phyloP scores from a whole-genome alignment of 2,329 filamentous ascomycete species.

The Aspergillus sojae region DNA sequence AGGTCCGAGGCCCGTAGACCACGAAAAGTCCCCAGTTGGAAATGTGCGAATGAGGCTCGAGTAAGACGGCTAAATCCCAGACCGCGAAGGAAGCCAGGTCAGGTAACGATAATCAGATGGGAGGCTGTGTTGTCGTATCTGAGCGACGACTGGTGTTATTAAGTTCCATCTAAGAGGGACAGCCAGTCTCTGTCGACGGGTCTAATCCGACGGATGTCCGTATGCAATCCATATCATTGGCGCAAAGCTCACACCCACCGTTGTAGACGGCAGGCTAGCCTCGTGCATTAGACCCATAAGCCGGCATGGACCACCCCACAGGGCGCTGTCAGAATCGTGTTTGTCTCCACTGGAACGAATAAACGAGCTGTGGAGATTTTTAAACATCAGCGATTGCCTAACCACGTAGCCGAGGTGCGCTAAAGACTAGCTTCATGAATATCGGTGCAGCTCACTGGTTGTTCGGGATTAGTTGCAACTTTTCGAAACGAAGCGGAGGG shows the following conservation, averaged over 20 bases:
- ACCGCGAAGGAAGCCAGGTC: neutral
- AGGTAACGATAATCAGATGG: neutral
- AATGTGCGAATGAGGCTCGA: neutral
- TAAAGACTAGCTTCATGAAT: neutral
- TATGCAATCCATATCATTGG: neutral
- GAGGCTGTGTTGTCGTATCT: neutral
- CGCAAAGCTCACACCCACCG: neutral
- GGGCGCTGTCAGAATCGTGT: neutral
- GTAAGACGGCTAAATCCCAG: neutral
- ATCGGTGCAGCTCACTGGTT: neutral
- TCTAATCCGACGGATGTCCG: neutral
- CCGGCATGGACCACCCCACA: neutral
- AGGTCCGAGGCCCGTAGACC: too few relatives aligned
- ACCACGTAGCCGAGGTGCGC: neutral
- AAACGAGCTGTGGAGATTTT: neutral
- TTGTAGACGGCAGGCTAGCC: neutral
- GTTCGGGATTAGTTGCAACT: neutral
- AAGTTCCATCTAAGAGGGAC: neutral
- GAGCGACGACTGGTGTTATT: neutral
- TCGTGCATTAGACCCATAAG: neutral
- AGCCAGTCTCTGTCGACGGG: neutral
- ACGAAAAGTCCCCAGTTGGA: constrained; percentile 22
- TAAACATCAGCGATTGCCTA: neutral
- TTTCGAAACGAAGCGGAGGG: neutral
- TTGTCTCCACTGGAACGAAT: neutral